Conservation (phyloP, 2,329 filamentous ascomycete genomes). For the Rugonectria rugulosa region DNA sequence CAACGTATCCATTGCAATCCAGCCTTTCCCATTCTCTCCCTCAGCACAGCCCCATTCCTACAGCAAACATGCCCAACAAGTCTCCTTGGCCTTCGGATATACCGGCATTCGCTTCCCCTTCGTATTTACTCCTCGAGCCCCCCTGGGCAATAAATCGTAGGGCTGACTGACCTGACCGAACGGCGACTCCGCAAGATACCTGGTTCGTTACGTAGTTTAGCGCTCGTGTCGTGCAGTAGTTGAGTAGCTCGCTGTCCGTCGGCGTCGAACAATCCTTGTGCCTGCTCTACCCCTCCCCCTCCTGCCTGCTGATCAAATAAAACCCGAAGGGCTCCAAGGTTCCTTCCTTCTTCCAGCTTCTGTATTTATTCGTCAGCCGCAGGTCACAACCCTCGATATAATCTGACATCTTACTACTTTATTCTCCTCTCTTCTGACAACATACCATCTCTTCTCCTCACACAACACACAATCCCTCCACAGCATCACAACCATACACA, state of each 20-base stretch:
- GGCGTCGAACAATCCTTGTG: background rate
- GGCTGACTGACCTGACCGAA: constrained; percentile 17
- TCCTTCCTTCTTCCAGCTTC: background rate
- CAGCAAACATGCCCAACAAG: constrained; percentile 2
- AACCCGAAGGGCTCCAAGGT: background rate
- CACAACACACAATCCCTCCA: background rate
- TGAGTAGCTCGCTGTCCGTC: background rate
- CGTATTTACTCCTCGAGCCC: background rate
- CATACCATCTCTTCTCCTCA: background rate
- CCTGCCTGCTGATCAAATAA: constrained; percentile 7
- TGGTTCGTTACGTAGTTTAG: no score
- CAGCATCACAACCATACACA: background rate
- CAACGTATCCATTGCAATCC: no score
- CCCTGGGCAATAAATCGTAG: constrained; percentile 1
- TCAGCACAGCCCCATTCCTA: constrained; percentile 14
- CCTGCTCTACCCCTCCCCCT: background rate
- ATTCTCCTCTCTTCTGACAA: background rate
- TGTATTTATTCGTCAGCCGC: constrained; percentile 1
- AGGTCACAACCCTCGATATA: no score
- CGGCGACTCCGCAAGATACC: constrained; percentile 25
- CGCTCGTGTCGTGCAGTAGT: no score
- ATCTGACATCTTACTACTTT: background rate
- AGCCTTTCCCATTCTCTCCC: no score
- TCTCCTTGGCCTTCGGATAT: constrained; percentile 8
- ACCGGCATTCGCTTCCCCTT: constrained; percentile 12